These are phyloP conservation scores for Sicyos baderoa DNA, from an alignment of 306 rosid genomes.

Conservation along the genomic window DNA sequence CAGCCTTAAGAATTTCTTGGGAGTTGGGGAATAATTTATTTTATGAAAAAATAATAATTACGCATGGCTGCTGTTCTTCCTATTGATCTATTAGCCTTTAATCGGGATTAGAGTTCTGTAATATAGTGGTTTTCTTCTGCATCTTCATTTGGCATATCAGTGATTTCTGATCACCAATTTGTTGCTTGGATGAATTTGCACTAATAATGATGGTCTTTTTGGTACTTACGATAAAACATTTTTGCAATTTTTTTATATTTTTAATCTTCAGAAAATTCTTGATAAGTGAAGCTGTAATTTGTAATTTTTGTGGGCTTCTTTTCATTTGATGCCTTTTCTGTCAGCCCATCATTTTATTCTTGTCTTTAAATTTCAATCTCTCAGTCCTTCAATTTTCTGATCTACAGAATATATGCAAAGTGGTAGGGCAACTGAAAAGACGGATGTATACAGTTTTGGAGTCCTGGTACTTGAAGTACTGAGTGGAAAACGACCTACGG, in stretches of 20 bases:
- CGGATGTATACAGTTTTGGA: constrained; percentile 92
- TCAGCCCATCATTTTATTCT: not conserved
- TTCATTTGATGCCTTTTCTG: not conserved
- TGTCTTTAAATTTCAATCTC: constrained; percentile 3
- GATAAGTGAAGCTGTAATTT: not conserved
- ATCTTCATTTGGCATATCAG: not conserved
- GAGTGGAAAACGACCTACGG: constrained; percentile 94
- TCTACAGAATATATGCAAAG: constrained; percentile 95
- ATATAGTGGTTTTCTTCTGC: not conserved
- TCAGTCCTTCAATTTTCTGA: not conserved
- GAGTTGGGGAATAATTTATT: not conserved
- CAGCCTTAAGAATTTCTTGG: not conserved
- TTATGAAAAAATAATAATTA: not conserved
- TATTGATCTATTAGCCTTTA: not conserved
- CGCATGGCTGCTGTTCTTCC: not conserved
- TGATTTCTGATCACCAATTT: not conserved
- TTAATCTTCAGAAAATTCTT: too few species aligned
- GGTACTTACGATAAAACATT: not conserved
- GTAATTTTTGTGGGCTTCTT: not conserved
- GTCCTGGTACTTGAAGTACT: constrained; percentile 85
- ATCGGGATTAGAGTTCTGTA: not conserved
- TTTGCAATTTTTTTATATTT: not conserved
- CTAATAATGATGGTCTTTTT: not conserved
- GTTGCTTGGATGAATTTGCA: constrained; percentile 10
- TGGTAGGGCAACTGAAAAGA: constrained; percentile 98